Evolutionary conservation across 345 rosid genomes (phyloP).

Genomic region (Schrenkiella parvula): DNA sequence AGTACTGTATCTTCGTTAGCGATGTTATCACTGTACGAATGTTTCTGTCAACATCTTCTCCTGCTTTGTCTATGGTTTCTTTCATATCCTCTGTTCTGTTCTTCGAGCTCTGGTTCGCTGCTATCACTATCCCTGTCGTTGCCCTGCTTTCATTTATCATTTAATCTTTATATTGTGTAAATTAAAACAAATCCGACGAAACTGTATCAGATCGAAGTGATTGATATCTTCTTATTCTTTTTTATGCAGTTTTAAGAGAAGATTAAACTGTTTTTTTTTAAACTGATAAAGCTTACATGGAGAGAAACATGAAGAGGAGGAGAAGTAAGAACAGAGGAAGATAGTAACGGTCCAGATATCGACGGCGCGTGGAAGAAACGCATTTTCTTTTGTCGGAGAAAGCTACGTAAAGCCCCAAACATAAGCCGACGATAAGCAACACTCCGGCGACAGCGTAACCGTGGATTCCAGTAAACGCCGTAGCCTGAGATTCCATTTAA

Average conservation of each 20-base stretch:
- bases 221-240: background rate
- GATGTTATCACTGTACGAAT: constrained; percentile 36
- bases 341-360: constrained; percentile 26
- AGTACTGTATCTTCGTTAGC: constrained; percentile 37
- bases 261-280: background rate
- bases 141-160: constrained; percentile 28
- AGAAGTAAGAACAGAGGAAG: constrained; percentile 35
- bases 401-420: constrained; percentile 39
- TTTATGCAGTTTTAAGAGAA: background rate
- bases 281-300: constrained; percentile 44
- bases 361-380: constrained; percentile 13
- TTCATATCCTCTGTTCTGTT: constrained; percentile 42
- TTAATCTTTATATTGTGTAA: background rate
- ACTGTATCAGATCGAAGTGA: no score
- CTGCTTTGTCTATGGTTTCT: constrained; percentile 39
- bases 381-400: constrained; percentile 23
- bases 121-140: constrained; percentile 42
- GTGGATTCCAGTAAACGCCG: constrained; percentile 73
- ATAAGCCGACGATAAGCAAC: constrained; percentile 50
- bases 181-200: background rate
- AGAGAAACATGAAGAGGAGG: constrained; percentile 43
- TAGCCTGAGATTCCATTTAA: constrained; percentile 50
- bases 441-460: constrained; percentile 50
- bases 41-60: constrained; percentile 32
- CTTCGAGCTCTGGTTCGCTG: constrained; percentile 37